Percentiles rank a stretch among this genome's conserved stretches.
These are phyloP conservation scores for Pythium aphanidermatum DNA, from an alignment of 352 stramenopile genomes.

Conservation along the genomic window DNA sequence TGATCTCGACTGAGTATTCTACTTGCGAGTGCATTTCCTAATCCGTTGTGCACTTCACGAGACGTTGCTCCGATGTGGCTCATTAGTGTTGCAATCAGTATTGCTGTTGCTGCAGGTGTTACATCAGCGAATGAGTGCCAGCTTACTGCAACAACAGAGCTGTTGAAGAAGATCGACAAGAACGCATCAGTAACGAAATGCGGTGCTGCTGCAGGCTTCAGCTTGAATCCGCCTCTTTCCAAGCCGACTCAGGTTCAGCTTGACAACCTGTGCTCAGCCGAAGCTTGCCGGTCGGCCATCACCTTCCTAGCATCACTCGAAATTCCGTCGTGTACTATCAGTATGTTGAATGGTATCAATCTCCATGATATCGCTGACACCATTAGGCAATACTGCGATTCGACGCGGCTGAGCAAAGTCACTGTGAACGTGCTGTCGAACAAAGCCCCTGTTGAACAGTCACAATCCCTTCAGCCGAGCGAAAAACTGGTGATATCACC, in stretches of 20 bases:
- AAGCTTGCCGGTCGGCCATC: slow-evolving; percentile 1
- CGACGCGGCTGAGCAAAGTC: too few species aligned
- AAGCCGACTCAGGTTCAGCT: slow-evolving; percentile 7
- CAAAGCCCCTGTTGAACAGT: too few species aligned
- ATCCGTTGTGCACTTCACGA: too few species aligned
- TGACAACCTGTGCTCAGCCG: slow-evolving; percentile 4
- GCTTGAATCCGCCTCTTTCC: slow-evolving; percentile 2
- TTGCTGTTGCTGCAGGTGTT: too few species aligned
- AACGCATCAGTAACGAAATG: slow-evolving; percentile 4
- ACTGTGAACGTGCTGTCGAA: too few species aligned
- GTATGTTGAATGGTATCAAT: slow-evolving; percentile 22
- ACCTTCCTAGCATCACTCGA: slow-evolving; percentile 2
- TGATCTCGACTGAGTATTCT: too few species aligned
- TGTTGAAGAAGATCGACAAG: slow-evolving; percentile 13
- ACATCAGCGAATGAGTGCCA: slow-evolving; percentile 5
- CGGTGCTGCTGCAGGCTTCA: slow-evolving; percentile 1
- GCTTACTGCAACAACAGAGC: not conserved
- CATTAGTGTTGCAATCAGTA: too few species aligned
- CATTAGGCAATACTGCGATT: slow-evolving; percentile 6
- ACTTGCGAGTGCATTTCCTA: too few species aligned
- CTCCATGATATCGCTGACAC: slow-evolving; percentile 9
- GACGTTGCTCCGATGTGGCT: too few species aligned
- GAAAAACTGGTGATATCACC: too few species aligned
- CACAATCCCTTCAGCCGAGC: too few species aligned
- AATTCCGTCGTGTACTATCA: slow-evolving; percentile 20